Conservation (phyloP, 495 filamentous ascomycete species). For the Penicillium egyptiacum region DNA sequence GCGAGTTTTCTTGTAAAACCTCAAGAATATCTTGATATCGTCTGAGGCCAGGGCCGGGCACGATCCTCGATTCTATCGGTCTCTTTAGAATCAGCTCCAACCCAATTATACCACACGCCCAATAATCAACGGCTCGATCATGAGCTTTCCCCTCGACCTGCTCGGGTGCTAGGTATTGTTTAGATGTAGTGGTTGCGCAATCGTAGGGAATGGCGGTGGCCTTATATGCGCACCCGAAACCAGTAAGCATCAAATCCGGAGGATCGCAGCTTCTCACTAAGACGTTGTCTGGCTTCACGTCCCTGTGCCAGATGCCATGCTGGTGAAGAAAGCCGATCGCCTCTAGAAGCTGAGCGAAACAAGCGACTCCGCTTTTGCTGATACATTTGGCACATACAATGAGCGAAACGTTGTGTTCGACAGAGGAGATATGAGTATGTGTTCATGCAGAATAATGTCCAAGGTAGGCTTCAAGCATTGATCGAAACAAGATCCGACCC, state of each 20-base stretch:
- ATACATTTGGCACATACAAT: slow-evolving; percentile 1
- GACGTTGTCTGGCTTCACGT: slow-evolving; percentile 85
- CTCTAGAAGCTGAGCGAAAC: slow-evolving; percentile 4
- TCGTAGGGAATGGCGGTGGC: neutral
- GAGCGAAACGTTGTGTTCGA: slow-evolving; percentile 7
- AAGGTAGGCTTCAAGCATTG: neutral
- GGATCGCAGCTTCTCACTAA: slow-evolving; percentile 8
- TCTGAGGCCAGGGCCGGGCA: neutral
- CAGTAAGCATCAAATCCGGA: slow-evolving; percentile 5
- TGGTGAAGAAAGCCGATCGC: slow-evolving; percentile 80
- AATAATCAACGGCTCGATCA: neutral
- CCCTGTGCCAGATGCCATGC: slow-evolving; percentile 81
- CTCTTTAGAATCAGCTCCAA: neutral
- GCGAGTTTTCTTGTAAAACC: neutral
- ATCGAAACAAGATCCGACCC: neutral
- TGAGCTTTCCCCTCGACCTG: neutral
- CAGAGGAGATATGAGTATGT: slow-evolving; percentile 9
- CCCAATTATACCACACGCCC: neutral
- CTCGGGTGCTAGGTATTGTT: neutral
- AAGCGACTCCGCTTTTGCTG: neutral
- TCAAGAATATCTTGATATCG: neutral
- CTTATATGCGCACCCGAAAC: slow-evolving; percentile 7
- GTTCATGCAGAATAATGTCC: slow-evolving; percentile 3
- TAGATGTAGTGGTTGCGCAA: neutral
- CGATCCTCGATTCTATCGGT: neutral